Percentiles rank a stretch among this genome's conserved stretches.
Conservation (phyloP, 2,329 filamentous ascomycete genomes). For the Fusarium multiceps region DNA sequence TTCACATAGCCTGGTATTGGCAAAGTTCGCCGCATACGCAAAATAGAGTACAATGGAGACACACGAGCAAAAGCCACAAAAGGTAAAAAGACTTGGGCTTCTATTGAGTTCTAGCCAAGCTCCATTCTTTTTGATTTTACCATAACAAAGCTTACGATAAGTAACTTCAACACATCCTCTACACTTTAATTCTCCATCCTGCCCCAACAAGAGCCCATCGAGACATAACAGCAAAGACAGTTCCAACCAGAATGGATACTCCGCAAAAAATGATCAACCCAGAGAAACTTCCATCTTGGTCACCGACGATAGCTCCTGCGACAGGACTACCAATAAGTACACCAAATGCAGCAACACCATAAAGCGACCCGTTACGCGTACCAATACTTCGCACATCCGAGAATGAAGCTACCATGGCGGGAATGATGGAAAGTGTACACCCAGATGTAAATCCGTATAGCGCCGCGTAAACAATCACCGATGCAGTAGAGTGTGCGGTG, state of each 20-base stretch:
- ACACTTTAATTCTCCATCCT: background rate
- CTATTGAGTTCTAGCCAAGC: too few species aligned
- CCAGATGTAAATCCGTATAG: conserved; percentile 54
- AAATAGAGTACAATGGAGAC: too few species aligned
- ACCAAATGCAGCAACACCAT: conserved; percentile 23
- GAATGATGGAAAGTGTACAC: conserved; percentile 48
- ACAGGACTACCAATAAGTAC: conserved; percentile 40
- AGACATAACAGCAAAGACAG: background rate
- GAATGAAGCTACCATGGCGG: conserved; percentile 58
- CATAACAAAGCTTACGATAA: background rate
- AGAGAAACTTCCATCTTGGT: background rate
- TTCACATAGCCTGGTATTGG: too few species aligned
- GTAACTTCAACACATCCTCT: background rate
- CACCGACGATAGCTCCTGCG: conserved; percentile 31
- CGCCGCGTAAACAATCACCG: conserved; percentile 47
- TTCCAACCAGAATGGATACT: background rate
- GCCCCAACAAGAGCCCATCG: background rate
- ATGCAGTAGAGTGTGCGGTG: conserved; percentile 42
- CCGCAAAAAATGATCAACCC: conserved; percentile 10
- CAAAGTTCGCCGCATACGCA: too few species aligned
- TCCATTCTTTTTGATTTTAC: too few species aligned
- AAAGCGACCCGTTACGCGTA: conserved; percentile 58
- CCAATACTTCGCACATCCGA: conserved; percentile 66
- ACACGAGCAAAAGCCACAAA: too few species aligned
- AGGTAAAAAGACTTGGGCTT: too few species aligned